Conservation (phyloP, 305 asterid species). For the Fraxinus sp. region DNA sequence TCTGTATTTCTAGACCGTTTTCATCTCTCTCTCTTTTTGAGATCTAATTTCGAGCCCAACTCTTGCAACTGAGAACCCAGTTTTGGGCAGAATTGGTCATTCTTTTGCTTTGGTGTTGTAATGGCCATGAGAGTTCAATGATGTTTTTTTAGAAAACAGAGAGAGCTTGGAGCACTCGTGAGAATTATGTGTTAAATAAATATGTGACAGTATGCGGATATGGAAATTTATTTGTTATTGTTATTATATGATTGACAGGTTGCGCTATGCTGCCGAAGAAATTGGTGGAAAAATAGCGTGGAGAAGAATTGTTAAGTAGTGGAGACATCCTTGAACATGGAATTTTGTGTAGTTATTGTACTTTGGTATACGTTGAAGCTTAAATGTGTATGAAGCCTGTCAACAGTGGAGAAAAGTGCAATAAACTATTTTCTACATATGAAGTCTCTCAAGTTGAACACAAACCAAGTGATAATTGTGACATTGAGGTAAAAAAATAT, state of each 20-base stretch:
- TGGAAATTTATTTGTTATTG: neutral
- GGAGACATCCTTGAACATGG: neutral
- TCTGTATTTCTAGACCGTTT: neutral
- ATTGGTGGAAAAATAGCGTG: slow-evolving; percentile 34
- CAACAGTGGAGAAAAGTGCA: neutral
- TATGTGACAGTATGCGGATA: neutral
- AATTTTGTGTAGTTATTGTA: neutral
- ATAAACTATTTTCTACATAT: neutral
- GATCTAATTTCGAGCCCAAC: neutral
- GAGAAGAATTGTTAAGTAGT: slow-evolving; percentile 21
- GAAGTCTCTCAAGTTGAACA: neutral
- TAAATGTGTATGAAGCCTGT: neutral
- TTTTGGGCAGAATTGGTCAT: neutral
- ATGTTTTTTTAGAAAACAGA: neutral
- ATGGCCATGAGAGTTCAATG: neutral
- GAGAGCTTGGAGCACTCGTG: neutral
- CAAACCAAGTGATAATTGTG: neutral
- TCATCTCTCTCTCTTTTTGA: neutral
- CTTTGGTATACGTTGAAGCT: neutral
- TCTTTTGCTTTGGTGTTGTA: neutral
- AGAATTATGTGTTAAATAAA: neutral
- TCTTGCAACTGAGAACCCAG: neutral
- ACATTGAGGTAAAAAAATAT: neutral
- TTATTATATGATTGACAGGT: slow-evolving; percentile 23
- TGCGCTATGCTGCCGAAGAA: slow-evolving; percentile 27